Evolutionary conservation across 768 basidiomycete genomes (phyloP).

Genomic region (Lactarius evosmus): DNA sequence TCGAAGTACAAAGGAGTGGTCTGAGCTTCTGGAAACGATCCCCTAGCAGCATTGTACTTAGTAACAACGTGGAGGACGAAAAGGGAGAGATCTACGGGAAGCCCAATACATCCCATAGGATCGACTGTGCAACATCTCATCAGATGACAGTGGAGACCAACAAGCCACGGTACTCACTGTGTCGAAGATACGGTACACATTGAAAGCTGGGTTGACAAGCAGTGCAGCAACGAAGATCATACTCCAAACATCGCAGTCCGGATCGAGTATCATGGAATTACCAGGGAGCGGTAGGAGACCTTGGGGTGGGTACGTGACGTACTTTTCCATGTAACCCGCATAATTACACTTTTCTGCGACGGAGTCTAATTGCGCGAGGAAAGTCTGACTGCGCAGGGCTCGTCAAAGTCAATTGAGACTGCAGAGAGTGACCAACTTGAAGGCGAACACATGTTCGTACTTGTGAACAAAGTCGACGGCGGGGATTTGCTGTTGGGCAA

Average conservation of each 20-base stretch:
- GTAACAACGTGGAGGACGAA: background rate
- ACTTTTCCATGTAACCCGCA: slow-evolving; percentile 54
- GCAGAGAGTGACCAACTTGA: slow-evolving; percentile 50
- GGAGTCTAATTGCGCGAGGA: slow-evolving; percentile 55
- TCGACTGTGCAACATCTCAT: slow-evolving; percentile 38
- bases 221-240: slow-evolving; percentile 60
- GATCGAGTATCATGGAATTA: slow-evolving; percentile 42
- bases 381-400: slow-evolving; percentile 47
- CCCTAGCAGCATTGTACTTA: slow-evolving; percentile 35
- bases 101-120: slow-evolving; percentile 79
- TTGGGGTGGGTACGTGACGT: slow-evolving; percentile 66
- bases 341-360: slow-evolving; percentile 58
- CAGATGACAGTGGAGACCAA: background rate
- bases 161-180: slow-evolving; percentile 38
- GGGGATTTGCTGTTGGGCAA: slow-evolving; percentile 67
- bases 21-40: slow-evolving; percentile 53
- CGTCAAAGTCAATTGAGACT: background rate
- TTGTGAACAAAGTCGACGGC: slow-evolving; percentile 73
- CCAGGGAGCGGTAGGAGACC: slow-evolving; percentile 67
- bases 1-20: slow-evolving; percentile 66
- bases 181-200: slow-evolving; percentile 76
- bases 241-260: slow-evolving; percentile 67
- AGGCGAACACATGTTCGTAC: slow-evolving; percentile 63
- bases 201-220: slow-evolving; percentile 67
- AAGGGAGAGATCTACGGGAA: slow-evolving; percentile 52